A percentile compares a stretch with the other conserved stretches of the same genome.
phyloP scores from a whole-genome alignment of 2,329 filamentous ascomycete genomes.

The Trichophyton mentagrophytes region DNA sequence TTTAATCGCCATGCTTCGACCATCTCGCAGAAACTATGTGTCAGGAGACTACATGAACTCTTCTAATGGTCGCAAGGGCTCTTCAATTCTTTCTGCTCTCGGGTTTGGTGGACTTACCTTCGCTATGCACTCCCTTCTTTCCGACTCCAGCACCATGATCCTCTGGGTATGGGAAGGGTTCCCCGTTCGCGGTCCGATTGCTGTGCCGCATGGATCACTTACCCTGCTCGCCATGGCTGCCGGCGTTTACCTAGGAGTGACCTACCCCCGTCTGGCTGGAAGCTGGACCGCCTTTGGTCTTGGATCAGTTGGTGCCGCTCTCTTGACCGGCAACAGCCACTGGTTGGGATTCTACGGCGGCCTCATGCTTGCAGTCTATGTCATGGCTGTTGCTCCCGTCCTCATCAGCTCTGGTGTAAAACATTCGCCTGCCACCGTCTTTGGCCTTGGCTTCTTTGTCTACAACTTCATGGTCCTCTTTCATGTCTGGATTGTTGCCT shows the following conservation, averaged over 20 bases:
- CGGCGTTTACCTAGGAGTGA: slow-evolving; percentile 65
- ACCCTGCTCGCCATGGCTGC: slow-evolving; percentile 78
- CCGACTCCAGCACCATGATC: slow-evolving; percentile 98
- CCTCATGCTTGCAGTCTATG: slow-evolving; percentile 60
- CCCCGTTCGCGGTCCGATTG: slow-evolving; percentile 73
- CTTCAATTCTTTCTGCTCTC: slow-evolving; percentile 57
- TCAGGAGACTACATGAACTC: slow-evolving; percentile 39
- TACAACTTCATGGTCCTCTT: slow-evolving; percentile 96
- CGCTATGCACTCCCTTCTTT: slow-evolving; percentile 78
- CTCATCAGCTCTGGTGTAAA: slow-evolving; percentile 64
- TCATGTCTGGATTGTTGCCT: slow-evolving; percentile 96
- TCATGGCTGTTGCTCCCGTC: slow-evolving; percentile 65
- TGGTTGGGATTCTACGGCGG: slow-evolving; percentile 88
- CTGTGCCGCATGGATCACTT: slow-evolving; percentile 77
- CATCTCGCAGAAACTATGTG: slow-evolving; percentile 53
- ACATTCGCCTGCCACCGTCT: slow-evolving; percentile 64
- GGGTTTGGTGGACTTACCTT: slow-evolving; percentile 80
- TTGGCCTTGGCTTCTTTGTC: slow-evolving; percentile 76
- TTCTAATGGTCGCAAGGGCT: slow-evolving; percentile 48
- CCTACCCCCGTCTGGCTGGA: slow-evolving; percentile 54
- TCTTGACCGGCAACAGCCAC: slow-evolving; percentile 63
- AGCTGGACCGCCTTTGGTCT: slow-evolving; percentile 70
- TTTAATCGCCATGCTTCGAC: slow-evolving; percentile 59
- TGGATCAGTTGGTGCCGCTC: slow-evolving; percentile 64
- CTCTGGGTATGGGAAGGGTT: slow-evolving; percentile 97